Evolutionary conservation across 2,329 filamentous ascomycete species (phyloP), one percentile per base, ranked within the genome.

Genomic region (Apiospora malaysiana): DNA sequence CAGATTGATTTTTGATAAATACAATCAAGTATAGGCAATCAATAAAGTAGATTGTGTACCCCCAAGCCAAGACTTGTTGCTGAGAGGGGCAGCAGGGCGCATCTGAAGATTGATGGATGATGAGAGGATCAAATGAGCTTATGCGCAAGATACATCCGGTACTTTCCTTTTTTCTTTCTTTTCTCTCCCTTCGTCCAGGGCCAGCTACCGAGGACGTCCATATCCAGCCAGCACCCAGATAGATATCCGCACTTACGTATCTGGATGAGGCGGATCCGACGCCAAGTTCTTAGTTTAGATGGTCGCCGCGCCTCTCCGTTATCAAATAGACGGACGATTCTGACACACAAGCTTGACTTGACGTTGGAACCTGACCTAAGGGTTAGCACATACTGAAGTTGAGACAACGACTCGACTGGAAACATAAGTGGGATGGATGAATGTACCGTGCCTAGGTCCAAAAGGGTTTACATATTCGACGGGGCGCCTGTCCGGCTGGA

Each of bases 401-500:
- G 51, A 21, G 27, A 59, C 51, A 59, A 10, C 51, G 16, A 45
- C 42, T 14, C 42, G 42, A 18, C 12, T 45, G 12, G 12, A 32
- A 3, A 51, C n/a, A 23, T 14, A 27, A 32, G 49, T 59, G 51
- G 25, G 47, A n/a, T n/a, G n/a, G n/a, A n/a, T n/a, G n/a, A n/a
- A 32, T 21, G 25, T 56, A 32, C 25, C 10, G 12, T 51, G 14
- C 49, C 23, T 40, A 40, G 37, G 49, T 23, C 49, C 25, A 21
- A 59, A 37, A 16, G 51, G 16, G 3, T 6, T 32, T 3, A 6
- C 6, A 4, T 37, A 21, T 32, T 37, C 27, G 51, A 63, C 56
- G 56, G 56, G 32, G 56, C 56, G 32, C 9, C 56, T 45, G 56
- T 63, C 51, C 51, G 51, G 51, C 51, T 59, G 27, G 49, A 56